Base-by-base conservation (phyloP, 257 asterid genomes). In the Paulownia fortunei region DNA sequence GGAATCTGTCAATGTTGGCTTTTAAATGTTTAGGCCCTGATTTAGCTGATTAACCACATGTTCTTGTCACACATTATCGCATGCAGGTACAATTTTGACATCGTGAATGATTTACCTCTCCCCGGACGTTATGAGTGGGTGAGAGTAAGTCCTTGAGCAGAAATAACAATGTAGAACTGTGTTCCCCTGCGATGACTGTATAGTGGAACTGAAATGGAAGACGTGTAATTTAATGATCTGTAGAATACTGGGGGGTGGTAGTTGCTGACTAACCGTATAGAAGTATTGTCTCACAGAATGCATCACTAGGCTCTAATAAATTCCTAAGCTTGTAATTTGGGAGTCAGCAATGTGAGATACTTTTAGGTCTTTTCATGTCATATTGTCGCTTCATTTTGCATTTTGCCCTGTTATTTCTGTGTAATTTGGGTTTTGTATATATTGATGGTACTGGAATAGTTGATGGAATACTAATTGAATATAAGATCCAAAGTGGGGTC, bases 21-120 rank as follows among this genome's bases (percentile, higher is more conserved):
- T 24, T 11, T 23, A 55, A 55, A 51, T n/a, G 59, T 16, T 51
- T n/a, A 51, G 62, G 24, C 15, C 2, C 5, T 55, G 24, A 21
- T 47, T 47, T 51, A 51, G 59, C 59, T 24, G 16, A 19, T 13
- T 66, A 21, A 66, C 27, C 16, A 21, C 12, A 24, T 27, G 51
- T 49, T 75, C n/a, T 10, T 13, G 15, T 18, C 7, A 42, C 3
- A 18, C 24, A 56, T 54, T 3, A 0, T 2, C 15, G 7, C 7
- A 27, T 77, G 86, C 89, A 92, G 98, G 90, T 86, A 86, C 80
- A 86, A 86, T 49, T 86, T 79, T 42, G 90, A 86, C 63, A 59
- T 86, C 44, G 86, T 77, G 72, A 82, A 86, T 3, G 90, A 86
- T 42, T 15, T 69, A 60, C 90, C 90, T 76, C 90, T 86, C 74